Conservation (phyloP, 257 asterid species). For the Linaria vulgaris region DNA sequence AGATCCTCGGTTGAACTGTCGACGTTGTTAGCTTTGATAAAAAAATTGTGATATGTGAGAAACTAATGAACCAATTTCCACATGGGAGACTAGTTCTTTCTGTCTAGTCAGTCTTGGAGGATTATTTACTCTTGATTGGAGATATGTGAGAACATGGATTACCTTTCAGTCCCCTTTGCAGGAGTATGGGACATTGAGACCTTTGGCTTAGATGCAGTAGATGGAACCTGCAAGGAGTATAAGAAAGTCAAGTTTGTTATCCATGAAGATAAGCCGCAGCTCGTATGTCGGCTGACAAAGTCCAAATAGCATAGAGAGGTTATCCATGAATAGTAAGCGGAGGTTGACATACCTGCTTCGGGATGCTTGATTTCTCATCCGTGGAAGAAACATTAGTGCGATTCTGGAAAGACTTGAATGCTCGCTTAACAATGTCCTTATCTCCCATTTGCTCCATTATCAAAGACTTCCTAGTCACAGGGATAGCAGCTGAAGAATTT, state of each 20-base stretch:
- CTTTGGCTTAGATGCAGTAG: constrained; percentile 45
- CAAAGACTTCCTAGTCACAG: constrained; percentile 65
- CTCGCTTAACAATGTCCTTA: constrained; percentile 85
- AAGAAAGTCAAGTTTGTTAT: constrained; percentile 10
- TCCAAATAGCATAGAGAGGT: background rate
- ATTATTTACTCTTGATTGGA: background rate
- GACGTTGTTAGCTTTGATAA: background rate
- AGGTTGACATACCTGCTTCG: constrained; percentile 42
- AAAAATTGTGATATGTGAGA: background rate
- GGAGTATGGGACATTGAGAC: constrained; percentile 39
- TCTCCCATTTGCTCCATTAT: constrained; percentile 98
- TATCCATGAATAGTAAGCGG: background rate
- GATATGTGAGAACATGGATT: constrained; percentile 21
- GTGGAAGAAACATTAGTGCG: constrained; percentile 39
- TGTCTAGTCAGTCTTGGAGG: background rate
- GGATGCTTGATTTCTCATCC: constrained; percentile 40
- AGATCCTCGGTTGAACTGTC: background rate
- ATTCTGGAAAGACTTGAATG: constrained; percentile 80
- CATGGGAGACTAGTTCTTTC: background rate
- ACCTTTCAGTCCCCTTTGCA: constrained; percentile 63
- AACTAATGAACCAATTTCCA: background rate
- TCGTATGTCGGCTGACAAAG: background rate
- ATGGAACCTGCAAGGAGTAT: constrained; percentile 43
- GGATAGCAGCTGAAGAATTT: constrained; percentile 35
- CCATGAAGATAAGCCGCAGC: background rate